Evolutionary conservation across 1,139 yeast genomes (phyloP).

Genomic region (Debaryomyces sp.): DNA sequence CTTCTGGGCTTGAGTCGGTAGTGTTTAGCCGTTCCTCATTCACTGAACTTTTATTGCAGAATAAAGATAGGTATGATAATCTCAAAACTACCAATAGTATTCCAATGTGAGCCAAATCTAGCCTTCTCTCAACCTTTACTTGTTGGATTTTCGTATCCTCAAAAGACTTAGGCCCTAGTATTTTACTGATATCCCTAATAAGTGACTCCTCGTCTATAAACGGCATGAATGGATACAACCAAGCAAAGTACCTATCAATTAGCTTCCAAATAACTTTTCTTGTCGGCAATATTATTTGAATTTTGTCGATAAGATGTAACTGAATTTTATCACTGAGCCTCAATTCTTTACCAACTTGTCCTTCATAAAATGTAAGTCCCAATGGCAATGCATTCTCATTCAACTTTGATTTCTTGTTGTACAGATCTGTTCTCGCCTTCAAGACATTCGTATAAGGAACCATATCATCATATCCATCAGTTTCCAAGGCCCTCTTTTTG

Average conservation of each 20-base stretch:
- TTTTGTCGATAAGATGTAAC: constrained; percentile 33
- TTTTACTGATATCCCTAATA: constrained; percentile 17
- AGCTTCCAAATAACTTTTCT: constrained; percentile 36
- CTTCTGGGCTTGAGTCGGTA: constrained; percentile 23
- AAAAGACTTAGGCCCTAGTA: constrained; percentile 30
- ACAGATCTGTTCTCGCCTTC: constrained; percentile 21
- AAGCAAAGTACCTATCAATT: constrained; percentile 31
- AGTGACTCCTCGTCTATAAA: constrained; percentile 36
- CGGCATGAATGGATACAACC: constrained; percentile 41
- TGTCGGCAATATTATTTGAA: constrained; percentile 35
- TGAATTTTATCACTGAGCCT: constrained; percentile 35
- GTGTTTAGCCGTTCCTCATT: constrained; percentile 30
- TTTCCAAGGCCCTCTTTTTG: constrained; percentile 33
- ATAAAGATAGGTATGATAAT: constrained; percentile 32
- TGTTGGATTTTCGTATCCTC: constrained; percentile 22
- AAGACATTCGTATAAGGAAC: constrained; percentile 35
- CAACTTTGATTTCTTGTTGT: constrained; percentile 16
- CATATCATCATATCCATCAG: constrained; percentile 40
- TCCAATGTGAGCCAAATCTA: constrained; percentile 39
- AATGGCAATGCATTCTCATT: constrained; percentile 25
- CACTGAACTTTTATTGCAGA: constrained; percentile 32
- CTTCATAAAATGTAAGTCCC: constrained; percentile 34
- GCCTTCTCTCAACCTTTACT: constrained; percentile 27
- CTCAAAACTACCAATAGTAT: constrained; percentile 29
- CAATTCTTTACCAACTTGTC: constrained; percentile 32